phyloP scores from a whole-genome alignment of 495 filamentous ascomycete genomes.

The Penicillium flavigenum region DNA sequence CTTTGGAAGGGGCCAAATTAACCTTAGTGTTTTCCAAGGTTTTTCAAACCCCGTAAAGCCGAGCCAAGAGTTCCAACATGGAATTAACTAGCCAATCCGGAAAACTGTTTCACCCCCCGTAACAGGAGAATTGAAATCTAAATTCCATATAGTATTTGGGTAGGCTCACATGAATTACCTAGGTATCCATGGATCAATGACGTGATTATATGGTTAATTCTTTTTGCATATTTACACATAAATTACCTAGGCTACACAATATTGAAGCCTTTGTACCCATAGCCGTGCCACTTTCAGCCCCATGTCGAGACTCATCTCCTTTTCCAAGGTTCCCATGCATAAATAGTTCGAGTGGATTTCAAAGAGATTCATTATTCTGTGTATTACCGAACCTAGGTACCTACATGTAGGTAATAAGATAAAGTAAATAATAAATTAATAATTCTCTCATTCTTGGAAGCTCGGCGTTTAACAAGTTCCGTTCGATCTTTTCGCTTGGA shows the following conservation, averaged over 20 bases:
- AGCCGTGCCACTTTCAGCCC: conserved; percentile 2
- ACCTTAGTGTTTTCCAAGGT: conserved; percentile 6
- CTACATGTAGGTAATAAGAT: neutral
- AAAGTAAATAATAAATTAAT: neutral
- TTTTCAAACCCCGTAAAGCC: conserved; percentile 4
- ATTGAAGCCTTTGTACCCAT: neutral
- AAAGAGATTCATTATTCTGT: conserved; percentile 13
- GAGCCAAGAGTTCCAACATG: neutral
- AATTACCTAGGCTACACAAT: conserved; percentile 9
- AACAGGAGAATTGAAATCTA: neutral
- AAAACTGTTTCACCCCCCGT: neutral
- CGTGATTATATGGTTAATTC: neutral
- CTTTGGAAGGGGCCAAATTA: conserved; percentile 10
- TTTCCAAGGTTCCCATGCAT: conserved; percentile 29
- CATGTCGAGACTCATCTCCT: conserved; percentile 12
- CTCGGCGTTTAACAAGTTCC: conserved; percentile 34
- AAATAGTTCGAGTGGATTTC: conserved; percentile 18
- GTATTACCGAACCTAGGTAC: neutral
- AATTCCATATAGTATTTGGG: neutral
- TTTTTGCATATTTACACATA: neutral
- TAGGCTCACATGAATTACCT: neutral
- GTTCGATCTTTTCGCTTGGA: conserved; percentile 27
- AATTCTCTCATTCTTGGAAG: conserved; percentile 23
- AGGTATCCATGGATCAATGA: neutral
- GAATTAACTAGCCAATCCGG: neutral